Evolutionary conservation across 352 stramenopile genomes (phyloP).

Genomic region (Phytophthora citricola): DNA sequence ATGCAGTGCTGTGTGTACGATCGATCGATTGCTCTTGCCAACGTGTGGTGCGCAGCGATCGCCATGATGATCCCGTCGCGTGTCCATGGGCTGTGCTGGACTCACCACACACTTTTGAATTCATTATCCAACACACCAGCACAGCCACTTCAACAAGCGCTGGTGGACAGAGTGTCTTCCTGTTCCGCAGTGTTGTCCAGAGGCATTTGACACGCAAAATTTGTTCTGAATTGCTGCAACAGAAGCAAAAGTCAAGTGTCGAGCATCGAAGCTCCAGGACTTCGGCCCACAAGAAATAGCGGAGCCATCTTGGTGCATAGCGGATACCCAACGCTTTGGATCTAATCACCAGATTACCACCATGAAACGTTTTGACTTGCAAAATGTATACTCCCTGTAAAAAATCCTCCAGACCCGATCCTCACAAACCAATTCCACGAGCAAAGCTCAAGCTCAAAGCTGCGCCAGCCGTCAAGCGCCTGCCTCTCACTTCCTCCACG

Average conservation of each 20-base stretch:
- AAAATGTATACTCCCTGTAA: not conserved
- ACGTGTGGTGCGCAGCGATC: not conserved
- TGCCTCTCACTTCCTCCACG: not conserved
- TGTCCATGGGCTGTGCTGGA: constrained; percentile 9
- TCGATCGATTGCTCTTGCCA: constrained; percentile 2
- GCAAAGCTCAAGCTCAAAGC: constrained; percentile 8
- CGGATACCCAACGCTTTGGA: not conserved
- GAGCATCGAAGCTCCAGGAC: constrained; percentile 5
- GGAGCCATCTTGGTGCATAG: constrained; percentile 15
- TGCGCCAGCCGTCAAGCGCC: constrained; percentile 6
- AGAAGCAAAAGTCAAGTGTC: too few species aligned
- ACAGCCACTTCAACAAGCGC: not conserved
- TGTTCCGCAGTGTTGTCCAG: too few species aligned
- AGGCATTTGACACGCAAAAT: not conserved
- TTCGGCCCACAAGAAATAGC: constrained; percentile 17
- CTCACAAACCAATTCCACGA: constrained; percentile 15
- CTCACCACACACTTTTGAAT: not conserved
- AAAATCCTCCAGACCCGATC: constrained; percentile 1
- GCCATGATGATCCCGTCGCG: not conserved
- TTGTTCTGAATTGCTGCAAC: too few species aligned
- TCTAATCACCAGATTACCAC: constrained; percentile 8
- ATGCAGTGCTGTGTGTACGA: constrained; percentile 20
- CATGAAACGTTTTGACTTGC: not conserved
- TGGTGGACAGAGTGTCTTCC: not conserved
- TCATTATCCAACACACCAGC: too few species aligned